Percentiles rank a stretch among this genome's conserved stretches.
Evolutionary conservation across 1,284 basidiomycete genomes (phyloP).

Genomic region (Apiotrichum gamsii): DNA sequence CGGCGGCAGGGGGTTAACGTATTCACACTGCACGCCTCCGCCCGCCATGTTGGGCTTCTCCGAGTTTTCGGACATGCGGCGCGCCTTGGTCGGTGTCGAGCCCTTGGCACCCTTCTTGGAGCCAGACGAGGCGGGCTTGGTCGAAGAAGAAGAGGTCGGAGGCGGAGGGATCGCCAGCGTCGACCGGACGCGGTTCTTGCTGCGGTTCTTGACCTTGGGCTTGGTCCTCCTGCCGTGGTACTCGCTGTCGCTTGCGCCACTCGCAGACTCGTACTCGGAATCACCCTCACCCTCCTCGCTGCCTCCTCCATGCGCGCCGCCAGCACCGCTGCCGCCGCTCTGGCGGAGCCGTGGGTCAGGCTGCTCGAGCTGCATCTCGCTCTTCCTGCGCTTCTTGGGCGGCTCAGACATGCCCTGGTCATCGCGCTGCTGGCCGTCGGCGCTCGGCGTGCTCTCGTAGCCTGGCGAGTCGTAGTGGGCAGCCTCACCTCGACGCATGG

Average conservation of each 20-base stretch:
- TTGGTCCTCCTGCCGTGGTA: slow-evolving; percentile 12
- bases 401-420: slow-evolving; percentile 9
- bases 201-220: slow-evolving; percentile 9
- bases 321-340: too few species aligned
- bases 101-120: slow-evolving; percentile 6
- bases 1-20: slow-evolving; percentile 42
- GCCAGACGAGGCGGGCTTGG: background rate
- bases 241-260: slow-evolving; percentile 22
- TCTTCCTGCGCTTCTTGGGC: slow-evolving; percentile 36
- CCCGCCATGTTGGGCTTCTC: slow-evolving; percentile 7
- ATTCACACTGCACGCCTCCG: slow-evolving; percentile 41
- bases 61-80: slow-evolving; percentile 2
- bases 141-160: background rate
- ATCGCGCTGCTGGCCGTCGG: slow-evolving; percentile 7
- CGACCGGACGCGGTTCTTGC: slow-evolving; percentile 6
- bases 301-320: background rate
- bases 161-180: slow-evolving; percentile 6
- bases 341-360: slow-evolving; percentile 7
- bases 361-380: slow-evolving; percentile 23
- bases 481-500: background rate
- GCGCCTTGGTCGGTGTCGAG: background rate
- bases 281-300: slow-evolving; percentile 1
- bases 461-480: slow-evolving; percentile 11
- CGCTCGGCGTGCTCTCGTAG: slow-evolving; percentile 17
- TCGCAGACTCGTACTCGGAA: slow-evolving; percentile 17